These are phyloP conservation scores for Decorospora gaudefroyi DNA, from an alignment of 2,329 filamentous ascomycete species.

Conservation along the genomic window DNA sequence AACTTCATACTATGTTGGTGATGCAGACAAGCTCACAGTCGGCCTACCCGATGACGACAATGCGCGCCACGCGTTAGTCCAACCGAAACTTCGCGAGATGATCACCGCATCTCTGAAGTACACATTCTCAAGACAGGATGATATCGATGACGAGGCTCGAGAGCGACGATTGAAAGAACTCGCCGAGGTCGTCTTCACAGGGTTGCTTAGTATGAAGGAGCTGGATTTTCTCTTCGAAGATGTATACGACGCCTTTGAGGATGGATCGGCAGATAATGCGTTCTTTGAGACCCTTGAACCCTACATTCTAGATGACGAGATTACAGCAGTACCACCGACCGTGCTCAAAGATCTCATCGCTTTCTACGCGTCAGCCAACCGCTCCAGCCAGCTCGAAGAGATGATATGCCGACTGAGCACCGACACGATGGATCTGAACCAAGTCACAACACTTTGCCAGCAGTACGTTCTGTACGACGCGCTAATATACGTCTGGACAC, in stretches of 20 bases:
- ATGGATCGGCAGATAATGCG: conserved; percentile 69
- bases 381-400: conserved; percentile 82
- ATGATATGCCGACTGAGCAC: conserved; percentile 94
- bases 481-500: conserved; percentile 95
- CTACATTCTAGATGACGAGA: conserved; percentile 77
- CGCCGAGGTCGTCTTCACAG: conserved; percentile 79
- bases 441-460: conserved; percentile 88
- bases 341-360: conserved; percentile 85
- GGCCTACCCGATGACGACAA: conserved; percentile 83
- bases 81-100: conserved; percentile 88
- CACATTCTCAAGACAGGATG: conserved; percentile 70
- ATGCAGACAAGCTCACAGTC: conserved; percentile 91
- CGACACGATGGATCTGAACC: conserved; percentile 87
- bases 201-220: conserved; percentile 77
- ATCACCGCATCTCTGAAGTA: conserved; percentile 90
- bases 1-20: conserved; percentile 87
- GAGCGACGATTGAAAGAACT: conserved; percentile 71
- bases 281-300: conserved; percentile 90
- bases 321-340: conserved; percentile 75
- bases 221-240: conserved; percentile 87
- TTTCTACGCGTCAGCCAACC: conserved; percentile 76
- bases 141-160: conserved; percentile 57
- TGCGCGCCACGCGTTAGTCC: conserved; percentile 78
- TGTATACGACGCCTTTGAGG: conserved; percentile 87
- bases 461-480: conserved; percentile 92